Percentiles rank a stretch among this genome's conserved stretches.
These are phyloP conservation scores for Mucor plumbeus DNA, from an alignment of 371 early-diverging fungal genomes.

Conservation along the genomic window DNA sequence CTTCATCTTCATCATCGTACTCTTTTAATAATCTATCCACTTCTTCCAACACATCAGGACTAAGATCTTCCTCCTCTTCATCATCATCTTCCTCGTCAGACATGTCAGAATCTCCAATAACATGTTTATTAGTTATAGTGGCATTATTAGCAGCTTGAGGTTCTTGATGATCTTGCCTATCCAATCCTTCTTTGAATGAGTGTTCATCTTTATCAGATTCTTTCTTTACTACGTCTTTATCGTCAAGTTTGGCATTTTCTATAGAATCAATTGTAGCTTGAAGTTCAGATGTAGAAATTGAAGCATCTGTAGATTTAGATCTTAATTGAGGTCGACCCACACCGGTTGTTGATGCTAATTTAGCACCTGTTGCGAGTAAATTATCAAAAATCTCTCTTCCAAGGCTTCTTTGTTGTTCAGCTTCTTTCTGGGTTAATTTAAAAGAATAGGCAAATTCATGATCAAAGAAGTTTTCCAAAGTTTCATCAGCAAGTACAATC, in stretches of 20 bases:
- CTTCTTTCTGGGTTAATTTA: conserved; percentile 62
- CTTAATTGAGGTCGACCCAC: conserved; percentile 28
- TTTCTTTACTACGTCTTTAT: too few relatives aligned
- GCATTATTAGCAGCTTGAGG: conserved; percentile 2
- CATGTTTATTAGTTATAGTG: conserved; percentile 11
- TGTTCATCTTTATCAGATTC: too few relatives aligned
- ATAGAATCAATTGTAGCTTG: conserved; percentile 19
- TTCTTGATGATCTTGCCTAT: neutral
- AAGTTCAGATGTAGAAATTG: conserved; percentile 23
- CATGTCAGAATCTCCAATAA: conserved; percentile 23
- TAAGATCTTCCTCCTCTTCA: conserved; percentile 31
- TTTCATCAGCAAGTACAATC: conserved; percentile 76
- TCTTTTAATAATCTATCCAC: conserved; percentile 41
- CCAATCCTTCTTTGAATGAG: neutral
- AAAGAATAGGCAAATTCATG: conserved; percentile 69
- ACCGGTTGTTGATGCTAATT: conserved; percentile 36
- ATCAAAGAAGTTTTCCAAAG: conserved; percentile 73
- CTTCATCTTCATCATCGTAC: conserved; percentile 30
- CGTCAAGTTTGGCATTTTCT: conserved; percentile 11
- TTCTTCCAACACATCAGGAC: conserved; percentile 41
- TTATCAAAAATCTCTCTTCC: conserved; percentile 66
- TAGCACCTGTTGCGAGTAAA: conserved; percentile 51
- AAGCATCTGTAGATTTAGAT: conserved; percentile 15
- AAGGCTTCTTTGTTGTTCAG: conserved; percentile 63
- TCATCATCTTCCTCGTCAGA: conserved; percentile 17